Evolutionary conservation across 208 protist species (phyloP).

Genomic region (Trypanosomatidae sp.): DNA sequence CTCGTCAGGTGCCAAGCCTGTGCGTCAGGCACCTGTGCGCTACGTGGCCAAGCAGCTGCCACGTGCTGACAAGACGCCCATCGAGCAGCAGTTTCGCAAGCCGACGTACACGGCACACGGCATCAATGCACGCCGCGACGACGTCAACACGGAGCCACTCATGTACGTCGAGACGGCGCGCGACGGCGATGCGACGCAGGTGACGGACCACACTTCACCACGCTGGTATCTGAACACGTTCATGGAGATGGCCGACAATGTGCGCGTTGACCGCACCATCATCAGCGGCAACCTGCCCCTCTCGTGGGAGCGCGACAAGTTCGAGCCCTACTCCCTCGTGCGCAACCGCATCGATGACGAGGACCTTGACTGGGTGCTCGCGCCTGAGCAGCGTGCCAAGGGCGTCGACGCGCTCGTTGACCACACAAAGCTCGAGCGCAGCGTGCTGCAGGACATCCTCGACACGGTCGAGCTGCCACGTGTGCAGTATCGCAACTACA

Average conservation of each 20-base stretch:
- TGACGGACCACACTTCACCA: slow-evolving; percentile 64
- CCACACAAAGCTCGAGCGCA: slow-evolving; percentile 52
- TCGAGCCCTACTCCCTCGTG: slow-evolving; percentile 73
- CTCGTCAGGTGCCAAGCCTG: slow-evolving; percentile 15
- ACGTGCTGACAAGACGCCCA: slow-evolving; percentile 43
- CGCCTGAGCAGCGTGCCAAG: slow-evolving; percentile 43
- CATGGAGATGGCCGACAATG: slow-evolving; percentile 74
- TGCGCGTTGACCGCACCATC: slow-evolving; percentile 45
- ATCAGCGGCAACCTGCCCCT: slow-evolving; percentile 66
- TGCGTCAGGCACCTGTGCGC: slow-evolving; percentile 51
- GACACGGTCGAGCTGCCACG: slow-evolving; percentile 75
- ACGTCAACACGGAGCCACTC: slow-evolving; percentile 75
- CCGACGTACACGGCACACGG: slow-evolving; percentile 55
- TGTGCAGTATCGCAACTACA: slow-evolving; percentile 78
- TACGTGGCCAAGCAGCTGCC: slow-evolving; percentile 76
- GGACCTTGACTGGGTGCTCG: slow-evolving; percentile 63
- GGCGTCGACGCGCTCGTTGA: slow-evolving; percentile 33
- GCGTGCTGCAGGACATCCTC: slow-evolving; percentile 68
- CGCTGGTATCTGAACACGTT: slow-evolving; percentile 82
- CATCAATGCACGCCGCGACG: slow-evolving; percentile 68
- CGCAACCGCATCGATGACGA: slow-evolving; percentile 75
- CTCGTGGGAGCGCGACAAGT: slow-evolving; percentile 73
- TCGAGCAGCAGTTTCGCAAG: slow-evolving; percentile 75
- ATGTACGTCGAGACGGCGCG: slow-evolving; percentile 85
- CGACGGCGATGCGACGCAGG: slow-evolving; percentile 57